Percentiles rank a stretch among this genome's conserved stretches.
These are phyloP conservation scores for Alternaria postmessia DNA, from an alignment of 2,329 filamentous ascomycete genomes.

Conservation along the genomic window DNA sequence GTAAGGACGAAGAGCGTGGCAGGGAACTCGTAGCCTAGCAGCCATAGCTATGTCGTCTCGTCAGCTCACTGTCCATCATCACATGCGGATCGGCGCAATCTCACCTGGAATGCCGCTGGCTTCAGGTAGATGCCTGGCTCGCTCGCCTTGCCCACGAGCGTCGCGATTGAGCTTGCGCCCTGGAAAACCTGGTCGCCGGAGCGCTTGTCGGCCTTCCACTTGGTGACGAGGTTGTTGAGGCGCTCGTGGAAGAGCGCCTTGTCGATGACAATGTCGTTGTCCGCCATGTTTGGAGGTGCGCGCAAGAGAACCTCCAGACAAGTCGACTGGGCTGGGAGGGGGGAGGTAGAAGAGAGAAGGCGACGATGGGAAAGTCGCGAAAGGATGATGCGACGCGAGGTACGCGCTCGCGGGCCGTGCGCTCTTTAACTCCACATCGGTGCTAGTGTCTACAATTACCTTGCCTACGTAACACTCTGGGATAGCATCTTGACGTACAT, in stretches of 20 bases:
- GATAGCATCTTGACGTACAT: neutral
- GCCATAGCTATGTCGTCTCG: constrained; percentile 77
- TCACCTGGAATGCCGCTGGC: constrained; percentile 94
- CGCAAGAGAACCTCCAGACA: constrained; percentile 21
- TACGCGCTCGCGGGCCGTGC: constrained; percentile 26
- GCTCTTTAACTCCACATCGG: constrained; percentile 12
- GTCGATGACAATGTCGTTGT: constrained; percentile 85
- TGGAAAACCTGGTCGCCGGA: constrained; percentile 84
- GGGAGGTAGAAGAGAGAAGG: constrained; percentile 20
- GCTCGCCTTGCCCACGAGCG: constrained; percentile 89
- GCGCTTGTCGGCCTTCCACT: constrained; percentile 97
- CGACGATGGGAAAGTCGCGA: constrained; percentile 37
- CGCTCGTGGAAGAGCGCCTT: constrained; percentile 93
- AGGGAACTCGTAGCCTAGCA: constrained; percentile 97
- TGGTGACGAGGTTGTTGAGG: constrained; percentile 81
- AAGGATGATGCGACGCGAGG: constrained; percentile 29
- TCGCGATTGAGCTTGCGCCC: constrained; percentile 84
- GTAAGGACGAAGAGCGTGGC: constrained; percentile 95
- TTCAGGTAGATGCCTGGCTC: constrained; percentile 89
- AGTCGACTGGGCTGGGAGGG: constrained; percentile 25
- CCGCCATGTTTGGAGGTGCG: constrained; percentile 61
- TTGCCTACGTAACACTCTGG: neutral
- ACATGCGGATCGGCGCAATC: constrained; percentile 37
- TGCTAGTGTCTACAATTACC: constrained; percentile 1
- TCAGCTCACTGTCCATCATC: constrained; percentile 29